Conservation (phyloP, 495 filamentous ascomycete species). For the Aspergillus sclerotiicarbonarius region DNA sequence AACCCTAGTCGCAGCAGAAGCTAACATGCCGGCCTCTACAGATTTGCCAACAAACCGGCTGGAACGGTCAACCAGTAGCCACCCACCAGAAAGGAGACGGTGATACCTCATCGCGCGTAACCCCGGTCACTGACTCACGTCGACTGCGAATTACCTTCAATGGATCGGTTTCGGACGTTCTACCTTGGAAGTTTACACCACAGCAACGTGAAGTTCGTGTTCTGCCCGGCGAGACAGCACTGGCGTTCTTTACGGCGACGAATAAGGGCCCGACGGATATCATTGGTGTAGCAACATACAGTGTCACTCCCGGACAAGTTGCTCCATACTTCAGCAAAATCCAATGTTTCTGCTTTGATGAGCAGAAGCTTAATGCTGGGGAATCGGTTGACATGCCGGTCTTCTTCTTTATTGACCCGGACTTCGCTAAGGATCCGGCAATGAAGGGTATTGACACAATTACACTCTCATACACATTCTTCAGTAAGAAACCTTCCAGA, state of each 20-base stretch:
- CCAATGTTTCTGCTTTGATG: conserved; percentile 99
- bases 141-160: conserved; percentile 96
- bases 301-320: conserved; percentile 91
- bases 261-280: conserved; percentile 88
- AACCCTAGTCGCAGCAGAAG: background rate
- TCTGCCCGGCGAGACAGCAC: conserved; percentile 90
- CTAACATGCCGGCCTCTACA: conserved; percentile 29
- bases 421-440: conserved; percentile 83
- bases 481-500: conserved; percentile 64
- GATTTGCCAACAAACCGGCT: conserved; percentile 97
- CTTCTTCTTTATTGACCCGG: conserved; percentile 98
- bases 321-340: conserved; percentile 99
- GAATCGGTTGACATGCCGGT: conserved; percentile 99
- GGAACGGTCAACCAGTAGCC: conserved; percentile 87
- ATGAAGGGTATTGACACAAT: conserved; percentile 95
- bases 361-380: conserved; percentile 87
- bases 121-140: conserved; percentile 73
- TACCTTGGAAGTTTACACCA: conserved; percentile 96
- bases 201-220: conserved; percentile 97
- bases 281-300: conserved; percentile 97
- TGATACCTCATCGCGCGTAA: conserved; percentile 70
- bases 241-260: conserved; percentile 97
- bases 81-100: conserved; percentile 64
- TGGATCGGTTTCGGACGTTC: conserved; percentile 86
- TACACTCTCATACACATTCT: conserved; percentile 96